Conservation (phyloP, 805 yeast genomes). For the Saccharomycopsis schoenii region DNA sequence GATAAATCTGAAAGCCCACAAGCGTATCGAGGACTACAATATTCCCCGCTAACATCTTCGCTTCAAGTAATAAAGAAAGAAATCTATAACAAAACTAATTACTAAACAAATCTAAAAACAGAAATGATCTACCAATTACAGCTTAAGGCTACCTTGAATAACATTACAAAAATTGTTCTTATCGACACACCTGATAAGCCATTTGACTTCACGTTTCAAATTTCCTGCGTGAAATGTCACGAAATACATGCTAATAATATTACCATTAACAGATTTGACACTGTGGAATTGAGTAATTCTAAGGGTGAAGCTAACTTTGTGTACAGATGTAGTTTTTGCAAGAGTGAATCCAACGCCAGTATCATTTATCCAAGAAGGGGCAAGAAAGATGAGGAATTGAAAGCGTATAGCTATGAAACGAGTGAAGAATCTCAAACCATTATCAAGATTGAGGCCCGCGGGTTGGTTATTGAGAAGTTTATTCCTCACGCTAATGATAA, state of each 20-base stretch:
- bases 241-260: conserved; percentile 66
- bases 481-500: conserved; percentile 45
- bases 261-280: conserved; percentile 56
- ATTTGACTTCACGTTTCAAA: conserved; percentile 64
- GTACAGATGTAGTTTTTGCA: conserved; percentile 64
- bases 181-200: conserved; percentile 51
- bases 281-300: not conserved
- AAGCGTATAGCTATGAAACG: conserved; percentile 28
- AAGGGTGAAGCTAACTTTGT: conserved; percentile 80
- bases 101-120: not conserved
- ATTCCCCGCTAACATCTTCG: too few relatives aligned
- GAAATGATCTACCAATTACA: not conserved
- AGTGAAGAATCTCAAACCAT: conserved; percentile 36
- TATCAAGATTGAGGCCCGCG: conserved; percentile 76
- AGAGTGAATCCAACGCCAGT: conserved; percentile 23
- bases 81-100: not conserved
- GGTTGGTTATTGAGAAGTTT: conserved; percentile 63
- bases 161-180: conserved; percentile 48
- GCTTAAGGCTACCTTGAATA: conserved; percentile 27
- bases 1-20: too few relatives aligned
- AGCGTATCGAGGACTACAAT: too few relatives aligned
- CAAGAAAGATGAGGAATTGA: conserved; percentile 19
- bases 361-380: conserved; percentile 11
- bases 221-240: conserved; percentile 72
- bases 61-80: too few relatives aligned